Evolutionary conservation across 805 yeast genomes (phyloP).

Genomic region (Monosporozyma siamensis): DNA sequence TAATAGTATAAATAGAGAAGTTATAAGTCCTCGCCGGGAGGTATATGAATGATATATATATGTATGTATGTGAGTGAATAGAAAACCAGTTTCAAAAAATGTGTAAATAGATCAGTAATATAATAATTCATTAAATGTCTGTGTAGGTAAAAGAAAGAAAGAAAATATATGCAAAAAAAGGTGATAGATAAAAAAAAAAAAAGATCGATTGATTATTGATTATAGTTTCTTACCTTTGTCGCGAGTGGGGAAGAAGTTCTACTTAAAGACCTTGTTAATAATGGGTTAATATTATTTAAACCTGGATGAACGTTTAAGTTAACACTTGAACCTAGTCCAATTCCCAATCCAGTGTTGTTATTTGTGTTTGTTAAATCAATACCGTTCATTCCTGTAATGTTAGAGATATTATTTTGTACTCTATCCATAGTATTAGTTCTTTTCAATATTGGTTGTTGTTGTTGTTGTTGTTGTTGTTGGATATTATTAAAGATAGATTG

Average conservation of each 20-base stretch:
- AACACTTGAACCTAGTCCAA: neutral
- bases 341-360: neutral
- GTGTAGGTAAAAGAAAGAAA: neutral
- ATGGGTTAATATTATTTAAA: neutral
- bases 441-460: neutral
- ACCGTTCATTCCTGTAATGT: neutral
- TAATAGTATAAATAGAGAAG: conserved; percentile 10
- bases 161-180: neutral
- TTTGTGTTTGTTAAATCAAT: too few relatives aligned
- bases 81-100: neutral
- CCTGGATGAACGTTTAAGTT: neutral
- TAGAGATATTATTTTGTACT: neutral
- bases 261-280: conserved; percentile 1
- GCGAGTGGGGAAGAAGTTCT: conserved; percentile 8
- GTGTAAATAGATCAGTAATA: neutral
- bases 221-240: neutral
- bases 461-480: too few relatives aligned
- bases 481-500: neutral
- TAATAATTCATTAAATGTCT: neutral
- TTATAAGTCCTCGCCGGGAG: conserved; percentile 19
- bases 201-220: neutral
- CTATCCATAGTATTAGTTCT: conserved; percentile 1
- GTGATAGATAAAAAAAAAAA: neutral
- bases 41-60: conserved; percentile 11
- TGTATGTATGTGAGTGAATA: neutral